phyloP scores from a whole-genome alignment of 108 stramenopile genomes.

The Skeletonema costatum region DNA sequence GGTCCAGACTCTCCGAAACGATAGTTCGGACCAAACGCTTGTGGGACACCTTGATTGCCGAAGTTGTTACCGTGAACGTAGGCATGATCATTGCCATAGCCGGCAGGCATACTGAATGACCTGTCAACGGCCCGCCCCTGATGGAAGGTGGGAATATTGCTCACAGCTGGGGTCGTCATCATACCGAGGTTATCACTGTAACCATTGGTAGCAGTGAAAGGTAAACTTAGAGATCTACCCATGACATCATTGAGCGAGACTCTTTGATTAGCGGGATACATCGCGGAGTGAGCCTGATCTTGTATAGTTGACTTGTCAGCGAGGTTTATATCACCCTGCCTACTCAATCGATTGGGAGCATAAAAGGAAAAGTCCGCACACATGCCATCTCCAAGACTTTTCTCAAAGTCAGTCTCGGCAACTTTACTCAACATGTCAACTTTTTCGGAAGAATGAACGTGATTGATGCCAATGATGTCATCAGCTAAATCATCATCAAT shows the following conservation, averaged over 20 bases:
- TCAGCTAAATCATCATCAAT: slow-evolving; percentile 2
- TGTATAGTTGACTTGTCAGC: neutral
- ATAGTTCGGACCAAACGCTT: neutral
- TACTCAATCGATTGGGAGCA: neutral
- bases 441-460: neutral
- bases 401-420: neutral
- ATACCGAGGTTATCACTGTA: neutral
- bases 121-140: neutral
- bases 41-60: neutral
- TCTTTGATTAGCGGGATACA: neutral
- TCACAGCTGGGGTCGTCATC: neutral
- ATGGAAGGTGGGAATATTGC: neutral
- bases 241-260: neutral
- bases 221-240: neutral
- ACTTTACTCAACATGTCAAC: neutral
- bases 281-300: neutral
- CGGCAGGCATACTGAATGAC: neutral
- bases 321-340: neutral
- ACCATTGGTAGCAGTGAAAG: neutral
- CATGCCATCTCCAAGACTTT: neutral
- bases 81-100: neutral
- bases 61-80: neutral
- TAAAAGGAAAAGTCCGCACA: neutral
- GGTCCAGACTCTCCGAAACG: neutral
- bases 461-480: neutral